Base-by-base conservation (phyloP, 2,329 filamentous ascomycete species). In the Botrytis aclada region DNA sequence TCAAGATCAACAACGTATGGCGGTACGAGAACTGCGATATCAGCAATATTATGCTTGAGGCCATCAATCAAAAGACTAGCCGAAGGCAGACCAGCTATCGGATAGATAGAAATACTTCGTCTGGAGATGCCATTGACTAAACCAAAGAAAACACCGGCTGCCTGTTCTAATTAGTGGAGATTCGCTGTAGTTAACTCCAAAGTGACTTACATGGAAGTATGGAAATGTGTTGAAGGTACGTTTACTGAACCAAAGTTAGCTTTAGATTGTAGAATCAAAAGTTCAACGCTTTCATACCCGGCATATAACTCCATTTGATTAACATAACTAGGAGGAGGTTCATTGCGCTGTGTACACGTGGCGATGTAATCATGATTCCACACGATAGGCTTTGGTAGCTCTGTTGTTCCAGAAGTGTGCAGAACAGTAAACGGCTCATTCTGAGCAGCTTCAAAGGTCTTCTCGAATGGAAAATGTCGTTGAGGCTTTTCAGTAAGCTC, bases 1-100 rank as follows among this genome's bases (percentile, higher is more conserved):
- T 47, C 58, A 22, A 74, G 34, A 25, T 70, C 70, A 37, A 47
- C 61, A n/a, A 73, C 37, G 12, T 69, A 63, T 1, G 65, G 61
- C 10, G 73, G 73, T 0, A 66, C 63, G 29, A 73, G 54, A 54
- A 73, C 20, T 1, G 73, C 73, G 20, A 67, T 62, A 29, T 73
- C 58, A 5, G 60, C 66, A 64, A 58, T 64, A 34, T 32, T 73
- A 34, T 58, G 45, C 18, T 72, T 69, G 18, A 72, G 70, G 14
- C 62, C 64, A 18, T 72, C 61, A 20, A 69, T 62, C 8, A 72
- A 45, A n/a, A 67, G 47, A 58, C 39, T 45, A 22, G 62, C 64
- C 18, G 63, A 69, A 12, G 71, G 63, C 4, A 72, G 32, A 10
- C 41, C 54, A 29, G 63, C 51, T 39, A 72, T 51, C 1, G 70